Base-by-base conservation (phyloP, 1,139 yeast genomes). In the Pichia norvegensis region DNA sequence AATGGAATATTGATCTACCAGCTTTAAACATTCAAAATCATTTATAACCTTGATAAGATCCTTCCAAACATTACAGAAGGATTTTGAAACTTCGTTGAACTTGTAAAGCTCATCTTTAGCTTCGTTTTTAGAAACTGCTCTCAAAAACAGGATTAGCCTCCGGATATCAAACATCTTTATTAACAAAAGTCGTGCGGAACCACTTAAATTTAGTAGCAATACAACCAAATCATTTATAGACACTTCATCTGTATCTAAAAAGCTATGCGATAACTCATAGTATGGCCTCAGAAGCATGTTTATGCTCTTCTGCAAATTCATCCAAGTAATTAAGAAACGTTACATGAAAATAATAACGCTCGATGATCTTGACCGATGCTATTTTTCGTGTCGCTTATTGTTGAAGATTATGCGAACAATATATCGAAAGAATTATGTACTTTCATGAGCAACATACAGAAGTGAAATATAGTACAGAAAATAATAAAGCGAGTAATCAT, bases 11-110 rank as follows among this genome's bases (percentile, higher is more conserved):
- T 33, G 16, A 29, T 48, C 49, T 17, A 49, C 50, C 8, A 49
- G 44, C 40, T 41, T 46, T 3, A 48, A 45, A 29, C 50, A 46
- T 4, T 52, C 45, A 22, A 45, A 41, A 3, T 22, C 25, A n/a
- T 50, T 48, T 1, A 50, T 31, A 2, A 41, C 41, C 13, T 42
- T 43, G 16, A 46, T 38, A 9, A 46, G 29, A 25, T 41, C 43
- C 6, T 25, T 13, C 44, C 46, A 50, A 8, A 40, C 16, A 27
- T 31, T 10, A 19, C 40, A 29, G 6, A 27, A 33, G 17, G 33
- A n/a, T 6, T 21, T 41, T 11, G 19, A 22, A 10, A 47, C 21
- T 17, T 29, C 38, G 29, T 36, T 19, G n/a, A 33, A 37, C 4
- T 40, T 33, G 25, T 29, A 41, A 22, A 46, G 45, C 3, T 42